Conservation (phyloP, 2,329 filamentous ascomycete species). For the Diaporthe citriasiana region DNA sequence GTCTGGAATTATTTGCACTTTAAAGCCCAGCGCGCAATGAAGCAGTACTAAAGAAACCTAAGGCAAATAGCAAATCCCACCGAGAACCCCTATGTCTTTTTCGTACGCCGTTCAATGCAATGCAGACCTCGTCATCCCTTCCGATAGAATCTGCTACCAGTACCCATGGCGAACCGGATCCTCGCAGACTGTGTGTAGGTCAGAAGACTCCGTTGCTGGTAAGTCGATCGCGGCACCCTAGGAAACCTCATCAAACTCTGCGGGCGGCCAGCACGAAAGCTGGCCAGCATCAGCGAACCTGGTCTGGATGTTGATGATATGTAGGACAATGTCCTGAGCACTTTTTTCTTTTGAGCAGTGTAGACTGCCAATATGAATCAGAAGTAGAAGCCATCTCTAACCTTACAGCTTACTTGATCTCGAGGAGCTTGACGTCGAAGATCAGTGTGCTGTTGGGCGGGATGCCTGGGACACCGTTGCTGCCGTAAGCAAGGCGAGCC, state of each 20-base stretch:
- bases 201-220: constrained; percentile 61
- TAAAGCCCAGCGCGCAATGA: constrained; percentile 17
- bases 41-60: constrained; percentile 39
- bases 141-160: constrained; percentile 56
- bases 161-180: constrained; percentile 53
- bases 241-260: constrained; percentile 26
- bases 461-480: constrained; percentile 84
- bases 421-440: constrained; percentile 91
- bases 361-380: neutral
- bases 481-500: constrained; percentile 89
- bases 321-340: constrained; percentile 7
- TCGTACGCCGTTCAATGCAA: constrained; percentile 64
- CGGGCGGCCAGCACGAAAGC: constrained; percentile 22
- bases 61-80: constrained; percentile 43
- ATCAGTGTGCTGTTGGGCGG: constrained; percentile 90
- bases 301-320: constrained; percentile 4
- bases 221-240: constrained; percentile 40
- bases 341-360: neutral
- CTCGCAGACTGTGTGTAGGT: constrained; percentile 60
- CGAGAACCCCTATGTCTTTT: constrained; percentile 52
- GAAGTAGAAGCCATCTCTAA: neutral
- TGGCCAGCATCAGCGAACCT: neutral
- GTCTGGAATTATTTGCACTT: constrained; percentile 25
- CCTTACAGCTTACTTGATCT: constrained; percentile 77
- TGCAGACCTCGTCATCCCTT: constrained; percentile 66